Conservation (phyloP, 257 asterid species). For the Nicotiana paniculata region DNA sequence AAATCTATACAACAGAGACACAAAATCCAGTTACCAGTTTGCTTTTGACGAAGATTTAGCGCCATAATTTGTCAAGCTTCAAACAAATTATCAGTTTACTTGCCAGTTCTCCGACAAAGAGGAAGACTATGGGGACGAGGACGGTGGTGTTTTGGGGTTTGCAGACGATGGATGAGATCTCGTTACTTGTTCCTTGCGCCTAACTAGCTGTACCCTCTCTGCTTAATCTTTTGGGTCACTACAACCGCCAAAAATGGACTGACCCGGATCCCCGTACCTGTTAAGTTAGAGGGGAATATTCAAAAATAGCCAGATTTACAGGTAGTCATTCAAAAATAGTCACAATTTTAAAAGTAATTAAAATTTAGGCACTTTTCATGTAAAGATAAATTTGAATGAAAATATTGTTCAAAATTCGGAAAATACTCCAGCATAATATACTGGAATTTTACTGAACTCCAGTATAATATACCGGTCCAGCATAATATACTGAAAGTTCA, state of each 20-base stretch:
- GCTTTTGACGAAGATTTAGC: constrained; percentile 86
- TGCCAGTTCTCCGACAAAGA: background rate
- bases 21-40: constrained; percentile 47
- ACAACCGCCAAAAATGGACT: background rate
- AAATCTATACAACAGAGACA: background rate
- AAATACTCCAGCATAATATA: too few species aligned
- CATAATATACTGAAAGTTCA: too few species aligned
- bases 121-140: background rate
- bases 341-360: fast-evolving
- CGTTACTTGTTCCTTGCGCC: background rate
- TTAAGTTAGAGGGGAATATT: too few species aligned
- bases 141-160: background rate
- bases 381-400: too few species aligned
- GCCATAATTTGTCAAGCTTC: constrained; percentile 35
- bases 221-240: background rate
- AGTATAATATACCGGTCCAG: too few species aligned
- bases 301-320: too few species aligned
- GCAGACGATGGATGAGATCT: background rate
- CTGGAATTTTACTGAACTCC: too few species aligned
- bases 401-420: too few species aligned
- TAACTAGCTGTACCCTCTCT: background rate
- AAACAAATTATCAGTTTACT: background rate
- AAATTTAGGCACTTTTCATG: too few species aligned
- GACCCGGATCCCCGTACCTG: background rate
- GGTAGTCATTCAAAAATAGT: too few species aligned